Base-by-base conservation (phyloP, 75 land plant species). In the Pinus tabuliformis region DNA sequence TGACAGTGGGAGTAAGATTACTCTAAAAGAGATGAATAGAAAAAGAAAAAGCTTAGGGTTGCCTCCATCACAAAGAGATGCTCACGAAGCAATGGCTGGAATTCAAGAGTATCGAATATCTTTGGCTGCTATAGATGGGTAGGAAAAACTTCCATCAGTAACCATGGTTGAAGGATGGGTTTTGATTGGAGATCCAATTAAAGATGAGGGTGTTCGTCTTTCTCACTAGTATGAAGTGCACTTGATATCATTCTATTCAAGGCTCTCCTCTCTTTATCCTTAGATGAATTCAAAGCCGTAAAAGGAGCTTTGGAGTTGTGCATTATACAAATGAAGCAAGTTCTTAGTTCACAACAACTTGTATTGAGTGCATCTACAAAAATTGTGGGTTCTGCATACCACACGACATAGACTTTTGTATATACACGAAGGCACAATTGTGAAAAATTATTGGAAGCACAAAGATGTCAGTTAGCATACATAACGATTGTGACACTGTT, bases 361-460 rank as follows among this genome's bases (percentile, higher is more conserved):
- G 91, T 90, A 22, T 78, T 84, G 13, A 79, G 80, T 85, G 88
- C 98, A 56, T 88, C 93, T 22, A 83, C 89, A 79, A 94, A 97
- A 88, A 80, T 73, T 58, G 82, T 91, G 56, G 94, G 89, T 9
- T 85, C 2, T 3, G 98, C 98, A 56, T 97, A 89, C 82, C 95
- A 95, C 86, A 98, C 98, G 33, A 93, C 96, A 58, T 94, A 95
- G 78, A 86, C 99, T 56, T 90, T 93, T 85, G 98, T 97, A 37
- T 80, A 20, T 89, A 91, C 89, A 91, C 91, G 57, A 92, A 84
- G 71, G 79, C 85, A 42, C 84, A 79, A 60, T 76, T 97, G 52
- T 86, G 86, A 79, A 95, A 93, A 73, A 81, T 97, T 75, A 58
- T 78, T 68, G 96, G 94, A 64, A 83, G 24, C 49, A 62, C 75